These are phyloP conservation scores for Chondrostereum purpureum DNA, from an alignment of 1,284 basidiomycete genomes.

Conservation along the genomic window DNA sequence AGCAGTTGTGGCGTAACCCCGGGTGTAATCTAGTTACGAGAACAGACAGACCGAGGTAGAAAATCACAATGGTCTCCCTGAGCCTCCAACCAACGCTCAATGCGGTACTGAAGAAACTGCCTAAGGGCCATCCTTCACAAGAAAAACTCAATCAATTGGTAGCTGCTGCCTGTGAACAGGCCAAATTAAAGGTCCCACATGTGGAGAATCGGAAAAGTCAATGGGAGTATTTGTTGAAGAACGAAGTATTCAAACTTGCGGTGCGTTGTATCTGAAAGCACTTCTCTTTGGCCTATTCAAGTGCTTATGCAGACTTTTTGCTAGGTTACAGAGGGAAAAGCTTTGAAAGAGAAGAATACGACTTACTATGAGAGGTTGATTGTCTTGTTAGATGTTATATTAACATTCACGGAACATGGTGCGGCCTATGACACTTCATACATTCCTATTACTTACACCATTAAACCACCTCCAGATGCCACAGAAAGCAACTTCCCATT, in stretches of 20 bases:
- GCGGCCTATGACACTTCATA: neutral
- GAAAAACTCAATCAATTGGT: constrained; percentile 44
- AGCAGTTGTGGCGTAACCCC: too few species aligned
- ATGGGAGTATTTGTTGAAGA: constrained; percentile 68
- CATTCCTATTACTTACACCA: neutral
- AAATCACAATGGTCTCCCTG: constrained; percentile 34
- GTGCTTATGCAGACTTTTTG: constrained; percentile 1
- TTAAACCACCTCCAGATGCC: constrained; percentile 30
- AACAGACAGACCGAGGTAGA: too few species aligned
- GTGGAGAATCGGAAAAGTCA: constrained; percentile 56
- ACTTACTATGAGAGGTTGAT: constrained; percentile 42
- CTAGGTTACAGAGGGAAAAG: constrained; percentile 59
- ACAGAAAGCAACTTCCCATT: constrained; percentile 54
- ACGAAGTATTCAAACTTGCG: constrained; percentile 61
- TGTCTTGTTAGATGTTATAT: constrained; percentile 44
- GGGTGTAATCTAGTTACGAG: too few species aligned
- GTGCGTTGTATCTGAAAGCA: constrained; percentile 40
- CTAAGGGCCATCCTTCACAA: constrained; percentile 40
- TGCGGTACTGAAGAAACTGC: constrained; percentile 45
- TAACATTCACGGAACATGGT: constrained; percentile 46
- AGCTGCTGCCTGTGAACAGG: constrained; percentile 35
- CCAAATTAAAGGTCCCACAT: constrained; percentile 34
- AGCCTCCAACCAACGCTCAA: constrained; percentile 36
- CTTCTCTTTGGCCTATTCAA: neutral
- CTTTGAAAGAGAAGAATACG: constrained; percentile 30